Evolutionary conservation across 148 eudicot species (phyloP), one percentile per base, ranked within the genome.

Genomic region (Rhododendron simsii): DNA sequence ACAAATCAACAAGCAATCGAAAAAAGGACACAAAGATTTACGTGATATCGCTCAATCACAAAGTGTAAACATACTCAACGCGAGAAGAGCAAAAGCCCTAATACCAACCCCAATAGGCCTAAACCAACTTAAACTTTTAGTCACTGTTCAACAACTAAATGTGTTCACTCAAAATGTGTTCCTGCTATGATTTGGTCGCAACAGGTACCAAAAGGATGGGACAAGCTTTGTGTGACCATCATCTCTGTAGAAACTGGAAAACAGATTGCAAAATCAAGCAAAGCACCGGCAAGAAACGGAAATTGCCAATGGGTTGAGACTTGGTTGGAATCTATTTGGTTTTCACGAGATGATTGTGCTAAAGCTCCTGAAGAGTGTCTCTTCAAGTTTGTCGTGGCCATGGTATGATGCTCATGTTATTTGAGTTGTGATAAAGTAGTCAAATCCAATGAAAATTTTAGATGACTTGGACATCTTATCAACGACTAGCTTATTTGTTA

Each of bases 201-300:
- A 75, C 91, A 95, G 98, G 96, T 93, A 80, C 98, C 98, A 3
- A 93, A 92, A 89, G 98, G 98, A 86, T 95, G 96, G 98, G 98
- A 95, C 86, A 95, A 89, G 88, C 93, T 95, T 73, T 89, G 87
- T 41, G 88, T 95, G 79, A 89, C 91, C 77, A 82, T 92, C 30
- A 86, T 89, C 65, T 91, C 92, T 48, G 85, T 82, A 59, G 95
- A 93, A 89, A 92, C 95, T 75, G 98, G 96, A 79, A 95, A 91
- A 89, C 89, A 92, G 20, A 81, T 92, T 53, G 86, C 86, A 35
- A 95, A 93, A 81, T 88, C 91, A 39, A 91, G 90, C 51, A 95
- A 94, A 86, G 87, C 93, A 48, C 86, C 90, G 3, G 93, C 90
- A 5, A 91, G 89, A 26, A 93, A 89, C 84, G 98, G 98, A 80